phyloP scores from a whole-genome alignment of 208 protist species.

The Chromosphaera perkinsii region DNA sequence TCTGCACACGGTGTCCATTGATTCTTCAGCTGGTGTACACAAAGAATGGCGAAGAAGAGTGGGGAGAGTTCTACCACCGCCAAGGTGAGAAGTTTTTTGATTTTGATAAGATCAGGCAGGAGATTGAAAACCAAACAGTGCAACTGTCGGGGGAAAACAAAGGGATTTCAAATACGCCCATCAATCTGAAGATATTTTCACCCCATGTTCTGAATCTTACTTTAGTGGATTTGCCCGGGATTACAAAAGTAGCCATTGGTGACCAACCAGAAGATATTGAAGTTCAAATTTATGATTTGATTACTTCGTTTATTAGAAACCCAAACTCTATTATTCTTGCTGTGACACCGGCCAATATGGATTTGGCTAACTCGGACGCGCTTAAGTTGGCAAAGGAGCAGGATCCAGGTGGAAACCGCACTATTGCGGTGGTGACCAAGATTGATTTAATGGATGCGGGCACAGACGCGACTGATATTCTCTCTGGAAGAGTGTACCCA shows the following conservation, averaged over 20 bases:
- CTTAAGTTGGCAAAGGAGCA: constrained; percentile 89
- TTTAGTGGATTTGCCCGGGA: constrained; percentile 97
- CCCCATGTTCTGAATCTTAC: constrained; percentile 93
- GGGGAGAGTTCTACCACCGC: constrained; percentile 70
- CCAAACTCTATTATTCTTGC: constrained; percentile 96
- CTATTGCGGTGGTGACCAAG: constrained; percentile 80
- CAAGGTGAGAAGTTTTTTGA: constrained; percentile 81
- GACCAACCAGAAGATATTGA: constrained; percentile 22
- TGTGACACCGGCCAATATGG: constrained; percentile 95
- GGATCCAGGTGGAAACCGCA: constrained; percentile 62
- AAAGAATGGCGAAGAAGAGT: constrained; percentile 45
- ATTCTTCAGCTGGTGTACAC: constrained; percentile 92
- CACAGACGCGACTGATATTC: constrained; percentile 91
- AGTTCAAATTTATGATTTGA: neutral
- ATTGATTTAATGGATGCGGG: constrained; percentile 90
- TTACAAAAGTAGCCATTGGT: constrained; percentile 84
- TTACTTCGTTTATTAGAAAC: constrained; percentile 45
- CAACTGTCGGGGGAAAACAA: constrained; percentile 85
- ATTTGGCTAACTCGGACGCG: constrained; percentile 97
- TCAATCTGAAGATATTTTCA: constrained; percentile 86
- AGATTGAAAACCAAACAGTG: constrained; percentile 64
- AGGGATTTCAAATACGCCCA: constrained; percentile 87
- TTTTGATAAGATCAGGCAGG: constrained; percentile 86
- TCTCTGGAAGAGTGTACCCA: constrained; percentile 80
- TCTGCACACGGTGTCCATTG: constrained; percentile 96